Percentiles rank a stretch among this genome's conserved stretches.
phyloP scores from a whole-genome alignment of 2,329 filamentous ascomycete species.

The Pyrenophora seminiperda region DNA sequence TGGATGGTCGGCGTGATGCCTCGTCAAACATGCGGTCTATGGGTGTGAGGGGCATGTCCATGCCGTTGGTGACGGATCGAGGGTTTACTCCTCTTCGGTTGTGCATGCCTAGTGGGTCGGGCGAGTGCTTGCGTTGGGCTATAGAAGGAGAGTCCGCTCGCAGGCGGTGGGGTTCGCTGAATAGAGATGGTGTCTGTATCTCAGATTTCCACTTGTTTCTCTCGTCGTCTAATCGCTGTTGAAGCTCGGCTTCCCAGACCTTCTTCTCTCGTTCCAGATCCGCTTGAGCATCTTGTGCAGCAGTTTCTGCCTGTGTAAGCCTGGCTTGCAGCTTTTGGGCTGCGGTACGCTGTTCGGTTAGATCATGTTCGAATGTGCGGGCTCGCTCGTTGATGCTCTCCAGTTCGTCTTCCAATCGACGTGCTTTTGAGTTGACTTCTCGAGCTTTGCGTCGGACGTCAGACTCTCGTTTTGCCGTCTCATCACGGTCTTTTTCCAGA shows the following conservation, averaged over 20 bases:
- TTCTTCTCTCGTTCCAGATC: conserved; percentile 65
- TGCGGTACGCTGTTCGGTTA: conserved; percentile 63
- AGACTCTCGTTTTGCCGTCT: conserved; percentile 78
- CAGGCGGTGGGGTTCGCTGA: conserved; percentile 33
- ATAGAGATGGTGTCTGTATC: conserved; percentile 38
- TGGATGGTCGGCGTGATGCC: conserved; percentile 43
- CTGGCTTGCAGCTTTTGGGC: conserved; percentile 67
- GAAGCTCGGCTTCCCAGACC: conserved; percentile 60
- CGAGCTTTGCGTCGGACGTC: conserved; percentile 89
- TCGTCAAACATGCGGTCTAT: conserved; percentile 47
- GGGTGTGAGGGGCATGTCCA: conserved; percentile 41
- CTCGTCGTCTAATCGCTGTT: conserved; percentile 68
- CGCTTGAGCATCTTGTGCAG: conserved; percentile 63
- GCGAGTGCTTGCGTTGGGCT: conserved; percentile 49
- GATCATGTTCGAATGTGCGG: conserved; percentile 68
- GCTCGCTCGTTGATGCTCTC: conserved; percentile 70
- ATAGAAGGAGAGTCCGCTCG: conserved; percentile 47
- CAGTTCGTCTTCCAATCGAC: conserved; percentile 80
- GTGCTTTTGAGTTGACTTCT: conserved; percentile 73
- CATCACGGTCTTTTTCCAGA: conserved; percentile 90
- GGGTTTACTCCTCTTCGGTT: conserved; percentile 27
- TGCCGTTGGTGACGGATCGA: conserved; percentile 37
- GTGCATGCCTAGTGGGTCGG: conserved; percentile 44
- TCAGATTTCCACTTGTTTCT: conserved; percentile 63
- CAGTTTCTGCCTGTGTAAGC: conserved; percentile 67